Conservation (phyloP, 2,329 filamentous ascomycete genomes). For the Curvularia lunata region DNA sequence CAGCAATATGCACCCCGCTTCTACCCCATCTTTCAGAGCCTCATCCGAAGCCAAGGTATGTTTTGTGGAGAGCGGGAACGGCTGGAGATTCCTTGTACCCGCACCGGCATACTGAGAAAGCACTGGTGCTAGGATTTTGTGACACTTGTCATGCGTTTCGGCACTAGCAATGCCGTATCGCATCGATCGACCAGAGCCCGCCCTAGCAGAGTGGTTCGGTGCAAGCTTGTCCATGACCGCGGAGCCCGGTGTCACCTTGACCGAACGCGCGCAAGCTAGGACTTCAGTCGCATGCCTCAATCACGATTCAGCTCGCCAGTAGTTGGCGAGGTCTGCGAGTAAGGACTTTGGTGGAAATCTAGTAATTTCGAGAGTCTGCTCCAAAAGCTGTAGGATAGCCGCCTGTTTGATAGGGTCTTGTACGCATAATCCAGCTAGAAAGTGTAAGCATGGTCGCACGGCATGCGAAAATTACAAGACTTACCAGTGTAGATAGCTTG, state of each 20-base stretch:
- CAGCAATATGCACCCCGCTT: slow-evolving; percentile 17
- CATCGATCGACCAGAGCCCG: not conserved
- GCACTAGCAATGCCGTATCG: not conserved
- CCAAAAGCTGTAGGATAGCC: slow-evolving; percentile 35
- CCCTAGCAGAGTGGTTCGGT: not conserved
- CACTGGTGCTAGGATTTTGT: not conserved
- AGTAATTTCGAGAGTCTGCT: slow-evolving; percentile 36
- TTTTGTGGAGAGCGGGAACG: not conserved
- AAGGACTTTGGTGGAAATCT: slow-evolving; percentile 41
- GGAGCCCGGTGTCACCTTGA: not conserved
- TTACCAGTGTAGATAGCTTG: slow-evolving; percentile 42
- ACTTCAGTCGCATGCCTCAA: not conserved
- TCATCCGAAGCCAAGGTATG: not conserved
- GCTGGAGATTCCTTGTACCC: not conserved
- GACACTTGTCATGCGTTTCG: not conserved
- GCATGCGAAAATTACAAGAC: not conserved
- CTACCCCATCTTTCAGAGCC: slow-evolving; percentile 15
- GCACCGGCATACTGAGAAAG: not conserved
- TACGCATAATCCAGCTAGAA: slow-evolving; percentile 40
- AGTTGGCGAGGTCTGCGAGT: slow-evolving; percentile 36
- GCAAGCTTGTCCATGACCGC: not conserved
- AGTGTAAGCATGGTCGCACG: slow-evolving; percentile 6
- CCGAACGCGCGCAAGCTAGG: not conserved
- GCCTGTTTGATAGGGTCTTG: slow-evolving; percentile 37
- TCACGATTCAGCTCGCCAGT: slow-evolving; percentile 37